Evolutionary conservation across 75 land plant genomes (phyloP).

Genomic region (Adiantum capillusveneris): DNA sequence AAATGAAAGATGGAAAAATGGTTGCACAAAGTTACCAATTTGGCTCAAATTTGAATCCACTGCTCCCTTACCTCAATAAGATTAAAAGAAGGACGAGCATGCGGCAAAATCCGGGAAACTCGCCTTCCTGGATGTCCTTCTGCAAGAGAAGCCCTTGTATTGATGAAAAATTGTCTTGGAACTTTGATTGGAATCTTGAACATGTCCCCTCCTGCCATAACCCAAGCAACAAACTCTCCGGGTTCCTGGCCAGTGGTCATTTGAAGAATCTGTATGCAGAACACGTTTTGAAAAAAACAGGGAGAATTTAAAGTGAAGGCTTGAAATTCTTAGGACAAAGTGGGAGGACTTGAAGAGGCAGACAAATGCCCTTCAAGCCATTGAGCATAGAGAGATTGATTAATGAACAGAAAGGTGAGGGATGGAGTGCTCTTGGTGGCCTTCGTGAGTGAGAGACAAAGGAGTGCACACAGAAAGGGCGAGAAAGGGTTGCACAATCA

Average conservation of each 20-base stretch:
- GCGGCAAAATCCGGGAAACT: conserved; percentile 84
- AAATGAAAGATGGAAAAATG: conserved; percentile 1
- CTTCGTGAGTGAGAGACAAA: too few species aligned
- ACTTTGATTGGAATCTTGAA: conserved; percentile 64
- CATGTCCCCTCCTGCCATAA: conserved; percentile 73
- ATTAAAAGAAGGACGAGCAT: conserved; percentile 59
- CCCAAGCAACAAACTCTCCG: conserved; percentile 87
- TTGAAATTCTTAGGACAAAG: too few species aligned
- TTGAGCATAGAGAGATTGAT: not conserved
- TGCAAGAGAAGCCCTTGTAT: conserved; percentile 70
- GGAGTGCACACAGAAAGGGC: too few species aligned
- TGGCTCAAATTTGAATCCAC: too few species aligned
- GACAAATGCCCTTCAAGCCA: too few species aligned
- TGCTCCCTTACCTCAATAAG: conserved; percentile 75
- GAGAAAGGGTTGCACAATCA: too few species aligned
- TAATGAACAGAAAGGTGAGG: not conserved
- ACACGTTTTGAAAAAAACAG: too few species aligned
- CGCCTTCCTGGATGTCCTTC: conserved; percentile 91
- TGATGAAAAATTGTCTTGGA: conserved; percentile 86
- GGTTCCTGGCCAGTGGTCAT: conserved; percentile 49
- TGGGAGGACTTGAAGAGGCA: too few species aligned
- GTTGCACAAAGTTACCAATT: too few species aligned
- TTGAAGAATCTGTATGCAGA: conserved; percentile 70
- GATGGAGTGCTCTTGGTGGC: too few species aligned
- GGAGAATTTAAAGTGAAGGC: too few species aligned